Conservation (phyloP, 805 yeast species). For the Starmerella powellii region DNA sequence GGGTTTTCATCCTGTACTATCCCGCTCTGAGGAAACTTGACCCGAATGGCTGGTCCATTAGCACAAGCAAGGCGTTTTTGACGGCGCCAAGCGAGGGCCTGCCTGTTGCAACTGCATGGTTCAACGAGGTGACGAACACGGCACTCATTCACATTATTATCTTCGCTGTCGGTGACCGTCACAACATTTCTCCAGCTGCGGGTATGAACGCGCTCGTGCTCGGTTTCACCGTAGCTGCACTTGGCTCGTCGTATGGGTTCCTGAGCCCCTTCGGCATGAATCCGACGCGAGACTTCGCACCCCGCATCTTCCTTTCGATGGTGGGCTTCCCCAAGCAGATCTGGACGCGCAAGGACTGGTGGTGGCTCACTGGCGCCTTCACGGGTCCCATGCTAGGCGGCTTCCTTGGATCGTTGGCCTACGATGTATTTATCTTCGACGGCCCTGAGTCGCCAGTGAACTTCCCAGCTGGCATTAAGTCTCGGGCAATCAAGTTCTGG, state of each 20-base stretch:
- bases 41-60: conserved; percentile 17
- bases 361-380: conserved; percentile 27
- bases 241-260: conserved; percentile 40
- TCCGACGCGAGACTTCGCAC: conserved; percentile 45
- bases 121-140: conserved; percentile 38
- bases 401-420: conserved; percentile 38
- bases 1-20: conserved; percentile 38
- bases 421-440: conserved; percentile 41
- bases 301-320: conserved; percentile 39
- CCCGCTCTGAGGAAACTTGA: conserved; percentile 30
- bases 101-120: conserved; percentile 32
- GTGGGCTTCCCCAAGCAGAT: conserved; percentile 37
- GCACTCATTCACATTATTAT: conserved; percentile 38
- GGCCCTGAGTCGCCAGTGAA: conserved; percentile 44
- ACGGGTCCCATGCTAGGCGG: conserved; percentile 41
- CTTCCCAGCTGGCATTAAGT: conserved; percentile 15
- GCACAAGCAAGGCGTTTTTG: conserved; percentile 1
- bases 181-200: conserved; percentile 35
- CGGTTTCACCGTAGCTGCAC: conserved; percentile 35
- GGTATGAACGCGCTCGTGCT: conserved; percentile 39
- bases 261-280: conserved; percentile 47
- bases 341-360: conserved; percentile 26
- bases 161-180: conserved; percentile 42
- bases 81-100: neutral
- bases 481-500: conserved; percentile 3